These are phyloP conservation scores for Geotrichum ghanense DNA, from an alignment of 805 yeast genomes.

Conservation along the genomic window DNA sequence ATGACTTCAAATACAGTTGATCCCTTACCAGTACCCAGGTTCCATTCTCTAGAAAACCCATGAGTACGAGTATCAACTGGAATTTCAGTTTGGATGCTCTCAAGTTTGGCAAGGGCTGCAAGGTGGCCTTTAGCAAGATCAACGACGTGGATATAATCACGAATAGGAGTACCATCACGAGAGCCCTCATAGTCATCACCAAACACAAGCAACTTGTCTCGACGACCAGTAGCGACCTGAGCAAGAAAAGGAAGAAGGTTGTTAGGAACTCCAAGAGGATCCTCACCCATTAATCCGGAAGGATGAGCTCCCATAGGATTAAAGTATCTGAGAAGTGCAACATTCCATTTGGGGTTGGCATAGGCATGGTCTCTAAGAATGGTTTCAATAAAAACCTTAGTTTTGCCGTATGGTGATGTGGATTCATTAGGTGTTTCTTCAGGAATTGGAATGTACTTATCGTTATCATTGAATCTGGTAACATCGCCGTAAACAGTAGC, in stretches of 20 bases:
- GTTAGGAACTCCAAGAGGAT: conserved; percentile 68
- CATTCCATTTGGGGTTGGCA: conserved; percentile 27
- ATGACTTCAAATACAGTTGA: conserved; percentile 64
- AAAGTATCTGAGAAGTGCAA: conserved; percentile 63
- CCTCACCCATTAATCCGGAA: conserved; percentile 70
- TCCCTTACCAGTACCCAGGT: conserved; percentile 75
- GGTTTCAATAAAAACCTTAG: conserved; percentile 56
- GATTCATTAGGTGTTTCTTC: conserved; percentile 68
- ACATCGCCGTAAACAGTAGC: conserved; percentile 84
- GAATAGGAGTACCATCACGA: conserved; percentile 69
- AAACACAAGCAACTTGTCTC: conserved; percentile 54
- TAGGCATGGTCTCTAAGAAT: conserved; percentile 43
- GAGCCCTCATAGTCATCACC: conserved; percentile 56
- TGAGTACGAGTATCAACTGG: conserved; percentile 15
- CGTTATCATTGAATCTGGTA: conserved; percentile 37
- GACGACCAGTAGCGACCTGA: conserved; percentile 64
- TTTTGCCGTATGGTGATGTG: conserved; percentile 66
- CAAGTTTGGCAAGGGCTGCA: conserved; percentile 53
- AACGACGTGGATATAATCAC: conserved; percentile 73
- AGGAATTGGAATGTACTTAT: conserved; percentile 66
- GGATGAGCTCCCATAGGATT: conserved; percentile 85
- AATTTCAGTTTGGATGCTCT: conserved; percentile 14
- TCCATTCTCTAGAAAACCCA: conserved; percentile 67
- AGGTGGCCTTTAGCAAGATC: conserved; percentile 72
- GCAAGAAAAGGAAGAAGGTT: conserved; percentile 66